phyloP scores from a whole-genome alignment of 768 basidiomycete genomes.

The Mycena galopus region DNA sequence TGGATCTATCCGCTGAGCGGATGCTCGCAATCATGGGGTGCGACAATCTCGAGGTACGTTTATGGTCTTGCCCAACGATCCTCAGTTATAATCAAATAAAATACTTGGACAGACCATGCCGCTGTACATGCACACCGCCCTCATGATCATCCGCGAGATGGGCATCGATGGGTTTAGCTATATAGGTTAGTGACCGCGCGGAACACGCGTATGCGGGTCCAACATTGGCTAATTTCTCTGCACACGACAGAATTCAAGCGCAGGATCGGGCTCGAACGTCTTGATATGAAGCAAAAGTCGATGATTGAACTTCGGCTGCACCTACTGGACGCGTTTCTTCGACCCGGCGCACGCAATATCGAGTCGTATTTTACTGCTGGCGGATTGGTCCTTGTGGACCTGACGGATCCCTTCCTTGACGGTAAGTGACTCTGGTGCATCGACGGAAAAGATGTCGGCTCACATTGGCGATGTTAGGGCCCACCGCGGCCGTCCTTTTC shows the following conservation, averaged over 20 bases:
- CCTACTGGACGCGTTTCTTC: constrained; percentile 59
- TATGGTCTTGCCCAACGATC: background rate
- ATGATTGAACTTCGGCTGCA: constrained; percentile 62
- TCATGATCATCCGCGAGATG: too few species aligned
- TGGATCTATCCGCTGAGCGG: constrained; percentile 64
- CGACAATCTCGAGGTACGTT: constrained; percentile 32
- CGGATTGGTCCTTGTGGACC: too few species aligned
- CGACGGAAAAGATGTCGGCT: background rate
- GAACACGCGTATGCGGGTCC: too few species aligned
- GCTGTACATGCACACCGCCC: too few species aligned
- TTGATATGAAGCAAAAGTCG: constrained; percentile 54
- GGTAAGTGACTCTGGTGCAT: constrained; percentile 41
- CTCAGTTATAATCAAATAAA: too few species aligned
- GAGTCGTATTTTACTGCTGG: constrained; percentile 54
- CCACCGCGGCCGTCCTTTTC: too few species aligned
- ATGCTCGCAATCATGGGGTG: too few species aligned
- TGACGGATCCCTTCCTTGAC: constrained; percentile 69
- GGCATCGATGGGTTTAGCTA: constrained; percentile 18
- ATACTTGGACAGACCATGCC: constrained; percentile 21
- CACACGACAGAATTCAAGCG: constrained; percentile 54
- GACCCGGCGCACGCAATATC: constrained; percentile 30
- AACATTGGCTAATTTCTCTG: too few species aligned
- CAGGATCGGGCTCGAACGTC: constrained; percentile 51
- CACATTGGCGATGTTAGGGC: too few species aligned
- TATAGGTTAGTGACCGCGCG: constrained; percentile 6